Conservation (phyloP, 495 filamentous ascomycete species). For the Pseudotulostoma volvatum region DNA sequence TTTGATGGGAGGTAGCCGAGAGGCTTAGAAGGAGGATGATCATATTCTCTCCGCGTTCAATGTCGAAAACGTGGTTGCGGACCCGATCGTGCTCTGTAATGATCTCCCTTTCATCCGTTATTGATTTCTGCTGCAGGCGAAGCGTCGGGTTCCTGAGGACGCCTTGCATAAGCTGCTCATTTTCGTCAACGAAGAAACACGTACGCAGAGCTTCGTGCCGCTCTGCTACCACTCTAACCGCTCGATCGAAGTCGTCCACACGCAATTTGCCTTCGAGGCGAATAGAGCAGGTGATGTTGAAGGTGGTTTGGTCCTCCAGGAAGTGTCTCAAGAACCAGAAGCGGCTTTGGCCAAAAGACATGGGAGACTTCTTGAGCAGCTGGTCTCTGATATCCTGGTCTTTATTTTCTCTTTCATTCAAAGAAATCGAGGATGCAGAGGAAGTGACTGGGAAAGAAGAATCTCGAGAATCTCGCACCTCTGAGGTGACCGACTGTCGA, state of each 20-base stretch:
- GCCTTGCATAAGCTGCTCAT: conserved; percentile 6
- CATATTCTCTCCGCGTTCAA: conserved; percentile 17
- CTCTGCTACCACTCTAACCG: conserved; percentile 10
- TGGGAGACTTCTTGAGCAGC: too few species aligned
- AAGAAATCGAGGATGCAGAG: too few species aligned
- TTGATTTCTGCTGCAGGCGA: conserved; percentile 2
- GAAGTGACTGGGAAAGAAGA: too few species aligned
- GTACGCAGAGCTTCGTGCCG: conserved; percentile 28
- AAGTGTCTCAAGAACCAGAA: conserved; percentile 1
- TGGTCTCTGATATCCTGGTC: too few species aligned
- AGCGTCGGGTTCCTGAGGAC: conserved; percentile 1
- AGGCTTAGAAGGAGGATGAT: conserved; percentile 13
- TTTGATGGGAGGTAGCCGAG: conserved; percentile 8
- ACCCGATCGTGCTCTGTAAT: conserved; percentile 6
- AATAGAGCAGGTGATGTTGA: not conserved
- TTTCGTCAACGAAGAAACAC: conserved; percentile 11
- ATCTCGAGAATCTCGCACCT: too few species aligned
- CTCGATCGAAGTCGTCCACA: conserved; percentile 11
- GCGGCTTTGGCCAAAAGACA: not conserved
- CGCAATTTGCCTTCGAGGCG: conserved; percentile 5
- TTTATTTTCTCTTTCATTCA: too few species aligned
- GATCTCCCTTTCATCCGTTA: conserved; percentile 6
- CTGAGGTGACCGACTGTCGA: too few species aligned
- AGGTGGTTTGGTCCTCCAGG: not conserved
- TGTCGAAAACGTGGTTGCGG: conserved; percentile 13